Base-by-base conservation (phyloP, 345 rosid genomes). In the Camelina neglecta region DNA sequence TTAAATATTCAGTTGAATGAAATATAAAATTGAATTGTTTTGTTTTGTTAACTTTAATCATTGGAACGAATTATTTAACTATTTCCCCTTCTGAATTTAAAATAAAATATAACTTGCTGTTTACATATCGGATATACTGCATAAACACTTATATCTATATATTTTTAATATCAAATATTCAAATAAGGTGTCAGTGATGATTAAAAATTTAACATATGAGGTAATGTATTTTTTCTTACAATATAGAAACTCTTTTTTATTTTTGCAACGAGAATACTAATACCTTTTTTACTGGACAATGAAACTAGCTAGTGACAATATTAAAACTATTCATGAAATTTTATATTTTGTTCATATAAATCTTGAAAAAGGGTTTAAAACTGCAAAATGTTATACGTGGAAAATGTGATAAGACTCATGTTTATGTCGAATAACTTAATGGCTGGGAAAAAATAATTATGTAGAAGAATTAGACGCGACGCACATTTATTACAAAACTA, bases 401-500 rank as follows among this genome's bases (percentile, higher is more conserved):
- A 38, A 38, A 38, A 51, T 11, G 44, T 11, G 50, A 39, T 20
- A 48, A 29, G 7, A 75, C 16, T 51, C 7, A 39, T 66, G 7
- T n/a, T 69, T 50, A 51, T 67, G 64, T 68, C 16, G 39, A 60
- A 67, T 18, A 76, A 61, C 21, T 8, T 49, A 53, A 62, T n/a
- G 33, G 31, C 57, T 69, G 65, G 53, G 18, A 62, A 41, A 61
- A 6, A 44, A 54, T 21, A 61, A 59, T 61, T 69, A 69, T 69
- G 65, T 64, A 54, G 31, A 69, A 69, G n/a, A 69, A 76, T 60
- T 69, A 75, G 69, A 42, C 21, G 58, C 69, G 69, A 15, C 69
- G 45, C 65, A 70, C 76, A 77, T 65, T 76, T 71, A 71, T 71
- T 71, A 71, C 65, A 51, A 76, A 76, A 31, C 65, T 61, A 71